These are phyloP conservation scores for Russula compacta DNA, from an alignment of 768 basidiomycete genomes.

Conservation along the genomic window DNA sequence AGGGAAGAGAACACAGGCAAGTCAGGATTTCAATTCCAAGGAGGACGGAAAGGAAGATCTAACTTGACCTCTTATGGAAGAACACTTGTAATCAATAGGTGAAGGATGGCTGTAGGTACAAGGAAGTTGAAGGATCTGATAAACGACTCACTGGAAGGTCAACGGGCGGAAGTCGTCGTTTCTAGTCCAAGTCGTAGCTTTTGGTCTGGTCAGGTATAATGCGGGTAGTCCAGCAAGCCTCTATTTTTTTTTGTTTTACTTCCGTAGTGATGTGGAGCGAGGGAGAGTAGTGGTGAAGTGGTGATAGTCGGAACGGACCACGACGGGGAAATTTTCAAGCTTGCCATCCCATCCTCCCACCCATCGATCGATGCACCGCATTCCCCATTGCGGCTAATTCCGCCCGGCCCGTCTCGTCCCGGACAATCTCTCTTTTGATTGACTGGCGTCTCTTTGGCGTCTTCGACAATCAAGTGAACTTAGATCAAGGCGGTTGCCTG, in stretches of 20 bases:
- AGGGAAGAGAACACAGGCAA: conserved; percentile 15
- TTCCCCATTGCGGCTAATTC: neutral
- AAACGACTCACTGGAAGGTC: conserved; percentile 54
- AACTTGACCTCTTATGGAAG: conserved; percentile 59
- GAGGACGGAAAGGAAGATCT: neutral
- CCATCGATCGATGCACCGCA: conserved; percentile 1
- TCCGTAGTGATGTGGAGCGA: neutral
- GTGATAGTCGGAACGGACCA: neutral
- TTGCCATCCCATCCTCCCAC: conserved; percentile 10
- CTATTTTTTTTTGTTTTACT: neutral
- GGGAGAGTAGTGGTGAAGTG: neutral
- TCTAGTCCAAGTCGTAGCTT: conserved; percentile 44
- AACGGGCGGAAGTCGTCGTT: conserved; percentile 74
- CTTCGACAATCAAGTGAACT: conserved; percentile 2
- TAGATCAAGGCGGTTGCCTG: neutral
- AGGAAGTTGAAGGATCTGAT: neutral
- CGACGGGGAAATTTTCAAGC: neutral
- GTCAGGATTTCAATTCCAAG: conserved; percentile 1
- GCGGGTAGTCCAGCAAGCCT: conserved; percentile 30
- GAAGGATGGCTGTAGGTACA: neutral
- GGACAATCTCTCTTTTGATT: neutral
- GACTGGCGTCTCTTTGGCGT: neutral
- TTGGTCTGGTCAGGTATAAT: conserved; percentile 71
- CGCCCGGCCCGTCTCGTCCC: neutral
- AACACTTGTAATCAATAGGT: conserved; percentile 45